Percentiles rank a stretch among this genome's conserved stretches.
phyloP scores from a whole-genome alignment of 352 stramenopile genomes.

The Pythium guiyangense region DNA sequence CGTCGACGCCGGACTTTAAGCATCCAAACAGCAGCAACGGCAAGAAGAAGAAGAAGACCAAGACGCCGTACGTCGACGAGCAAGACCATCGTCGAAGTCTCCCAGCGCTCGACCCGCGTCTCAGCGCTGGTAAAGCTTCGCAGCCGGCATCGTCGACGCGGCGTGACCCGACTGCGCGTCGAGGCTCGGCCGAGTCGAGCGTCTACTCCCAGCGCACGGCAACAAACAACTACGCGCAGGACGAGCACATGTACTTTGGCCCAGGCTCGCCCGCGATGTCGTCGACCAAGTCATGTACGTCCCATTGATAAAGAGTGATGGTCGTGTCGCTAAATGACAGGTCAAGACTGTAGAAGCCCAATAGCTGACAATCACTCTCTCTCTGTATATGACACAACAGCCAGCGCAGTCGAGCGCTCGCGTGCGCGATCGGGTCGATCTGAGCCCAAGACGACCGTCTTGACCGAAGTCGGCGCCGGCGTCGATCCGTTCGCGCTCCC shows the following conservation, averaged over 20 bases:
- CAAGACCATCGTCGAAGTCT: slow-evolving; percentile 1
- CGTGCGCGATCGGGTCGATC: slow-evolving; percentile 16
- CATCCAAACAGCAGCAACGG: slow-evolving; percentile 11
- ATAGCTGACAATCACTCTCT: background rate
- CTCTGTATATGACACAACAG: background rate
- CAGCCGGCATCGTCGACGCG: background rate
- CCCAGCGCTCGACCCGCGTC: slow-evolving; percentile 6
- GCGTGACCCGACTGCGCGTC: background rate
- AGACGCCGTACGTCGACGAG: background rate
- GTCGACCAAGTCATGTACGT: slow-evolving; percentile 15
- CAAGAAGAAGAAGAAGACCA: slow-evolving; percentile 4
- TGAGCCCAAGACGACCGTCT: slow-evolving; percentile 39
- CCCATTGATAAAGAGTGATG: background rate
- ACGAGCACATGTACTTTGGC: slow-evolving; percentile 25
- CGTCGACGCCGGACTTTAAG: slow-evolving; percentile 13
- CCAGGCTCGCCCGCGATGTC: slow-evolving; percentile 20
- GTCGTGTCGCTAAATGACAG: background rate
- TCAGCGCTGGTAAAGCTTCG: too few species aligned
- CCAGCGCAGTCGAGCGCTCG: slow-evolving; percentile 9
- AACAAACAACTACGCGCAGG: slow-evolving; percentile 1
- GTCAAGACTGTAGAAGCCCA: background rate
- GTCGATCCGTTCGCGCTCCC: slow-evolving; percentile 36
- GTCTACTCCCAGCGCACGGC: background rate
- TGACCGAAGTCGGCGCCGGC: slow-evolving; percentile 56
- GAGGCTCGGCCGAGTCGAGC: slow-evolving; percentile 1